A percentile compares a stretch with the other conserved stretches of the same genome.
phyloP scores from a whole-genome alignment of 2,329 filamentous ascomycete species.

The Fusarium sterilihyphosum region DNA sequence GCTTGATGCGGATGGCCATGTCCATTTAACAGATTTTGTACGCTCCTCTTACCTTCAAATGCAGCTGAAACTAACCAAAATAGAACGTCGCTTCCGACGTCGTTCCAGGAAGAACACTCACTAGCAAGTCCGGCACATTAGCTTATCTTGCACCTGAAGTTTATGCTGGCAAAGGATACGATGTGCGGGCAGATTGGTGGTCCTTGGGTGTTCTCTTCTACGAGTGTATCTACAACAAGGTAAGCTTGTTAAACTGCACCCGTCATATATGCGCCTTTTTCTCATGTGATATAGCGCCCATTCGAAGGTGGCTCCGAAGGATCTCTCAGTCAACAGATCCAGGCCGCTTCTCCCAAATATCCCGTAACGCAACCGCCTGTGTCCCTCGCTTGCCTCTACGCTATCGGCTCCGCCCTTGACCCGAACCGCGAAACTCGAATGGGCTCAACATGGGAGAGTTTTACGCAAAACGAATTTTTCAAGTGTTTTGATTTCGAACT shows the following conservation, averaged over 20 bases:
- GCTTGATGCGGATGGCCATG: slow-evolving; percentile 88
- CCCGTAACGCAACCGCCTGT: slow-evolving; percentile 94
- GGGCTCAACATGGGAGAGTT: slow-evolving; percentile 86
- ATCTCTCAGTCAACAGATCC: slow-evolving; percentile 80
- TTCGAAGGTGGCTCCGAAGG: slow-evolving; percentile 92
- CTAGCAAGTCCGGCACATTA: slow-evolving; percentile 95
- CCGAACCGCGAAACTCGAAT: slow-evolving; percentile 83
- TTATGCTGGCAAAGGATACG: slow-evolving; percentile 89
- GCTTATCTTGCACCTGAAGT: slow-evolving; percentile 97
- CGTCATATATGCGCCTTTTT: background rate
- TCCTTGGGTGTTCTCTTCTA: slow-evolving; percentile 98
- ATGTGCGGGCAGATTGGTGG: slow-evolving; percentile 96
- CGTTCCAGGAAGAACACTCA: slow-evolving; percentile 81
- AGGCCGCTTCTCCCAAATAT: slow-evolving; percentile 83
- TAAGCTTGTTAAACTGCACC: slow-evolving; percentile 51
- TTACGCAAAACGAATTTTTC: slow-evolving; percentile 92
- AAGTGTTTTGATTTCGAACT: slow-evolving; percentile 83
- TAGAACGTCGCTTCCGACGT: slow-evolving; percentile 98
- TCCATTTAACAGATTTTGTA: slow-evolving; percentile 98
- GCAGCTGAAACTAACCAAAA: slow-evolving; percentile 5
- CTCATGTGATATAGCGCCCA: slow-evolving; percentile 70
- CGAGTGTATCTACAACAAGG: slow-evolving; percentile 99
- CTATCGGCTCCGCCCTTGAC: slow-evolving; percentile 85
- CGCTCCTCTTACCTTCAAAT: slow-evolving; percentile 47
- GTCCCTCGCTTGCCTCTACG: slow-evolving; percentile 86